Evolutionary conservation across 164 flowering plant genomes (phyloP).

Genomic region (Dillenia suffruticosa): DNA sequence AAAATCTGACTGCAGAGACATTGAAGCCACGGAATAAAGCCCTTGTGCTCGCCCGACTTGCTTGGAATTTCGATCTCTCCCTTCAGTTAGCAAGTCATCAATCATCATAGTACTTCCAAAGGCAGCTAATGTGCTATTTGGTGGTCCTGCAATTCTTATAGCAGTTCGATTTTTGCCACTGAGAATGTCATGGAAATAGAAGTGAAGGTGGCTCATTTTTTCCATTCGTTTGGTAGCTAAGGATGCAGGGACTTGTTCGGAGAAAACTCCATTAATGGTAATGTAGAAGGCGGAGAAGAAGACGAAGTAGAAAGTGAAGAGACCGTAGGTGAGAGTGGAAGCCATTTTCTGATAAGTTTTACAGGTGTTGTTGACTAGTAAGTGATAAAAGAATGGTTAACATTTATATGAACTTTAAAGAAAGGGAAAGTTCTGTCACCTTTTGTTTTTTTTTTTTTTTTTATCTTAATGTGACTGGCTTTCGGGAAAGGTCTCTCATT

Average conservation of each 20-base stretch:
- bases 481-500: too few species aligned
- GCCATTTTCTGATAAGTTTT: conserved; percentile 9
- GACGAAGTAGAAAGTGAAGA: neutral
- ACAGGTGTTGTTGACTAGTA: neutral
- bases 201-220: conserved; percentile 38
- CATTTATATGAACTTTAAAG: too few species aligned
- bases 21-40: conserved; percentile 26
- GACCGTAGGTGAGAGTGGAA: neutral
- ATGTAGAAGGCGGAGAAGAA: conserved; percentile 2
- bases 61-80: conserved; percentile 29
- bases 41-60: conserved; percentile 52
- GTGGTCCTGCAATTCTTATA: conserved; percentile 20
- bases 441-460: neutral
- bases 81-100: conserved; percentile 40
- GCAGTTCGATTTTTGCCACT: conserved; percentile 43
- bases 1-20: conserved; percentile 5
- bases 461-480: neutral
- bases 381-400: too few species aligned
- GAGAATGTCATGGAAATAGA: conserved; percentile 53
- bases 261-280: conserved; percentile 2
- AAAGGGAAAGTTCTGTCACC: neutral
- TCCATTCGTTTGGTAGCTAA: conserved; percentile 14
- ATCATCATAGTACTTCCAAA: conserved; percentile 38
- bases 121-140: neutral
- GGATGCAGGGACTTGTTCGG: conserved; percentile 1